Evolutionary conservation across 73 alveolate species (phyloP), one percentile per base, ranked within the genome.

Genomic region (Stentor coeruleus): DNA sequence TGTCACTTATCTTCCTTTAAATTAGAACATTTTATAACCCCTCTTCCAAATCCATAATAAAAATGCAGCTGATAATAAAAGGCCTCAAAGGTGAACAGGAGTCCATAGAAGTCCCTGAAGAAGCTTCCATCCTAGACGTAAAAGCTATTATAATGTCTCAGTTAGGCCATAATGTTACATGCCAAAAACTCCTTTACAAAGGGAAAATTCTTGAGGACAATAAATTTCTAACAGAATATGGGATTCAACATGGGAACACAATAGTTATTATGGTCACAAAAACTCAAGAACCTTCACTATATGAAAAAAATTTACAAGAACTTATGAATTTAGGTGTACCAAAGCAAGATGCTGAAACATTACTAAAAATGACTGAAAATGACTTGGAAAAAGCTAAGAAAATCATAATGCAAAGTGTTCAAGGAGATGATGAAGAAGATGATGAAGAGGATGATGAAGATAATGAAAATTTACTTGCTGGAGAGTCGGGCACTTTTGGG

Each of bases 141-240:
- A 66, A 66, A 66, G 40, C 40, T 20, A 37, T 66, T 14, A 66
- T 66, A 20, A 20, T 20, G 37, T 20, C 79, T 20, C n/a, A 66
- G n/a, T 40, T 28, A 66, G 79, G 79, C 39, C 79, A 66, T 40
- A 40, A 37, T 14, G 79, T 66, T 66, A 26, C n/a, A 40, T 26
- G n/a, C 41, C 79, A 66, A 33, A 66, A 66, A 40, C 79, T 66
- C 33, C 79, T 66, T 66, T 66, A 26, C 37, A 66, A 66, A 66
- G 79, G 79, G 33, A 66, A 66, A 31, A 66, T 66, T 33, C 79
- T 66, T 26, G 79, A 66, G 20, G 79, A 66, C 37, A 15, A 20
- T 28, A 66, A 66, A 66, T 15, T 15, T 66, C 79, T 66, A 1
- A 26, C 39, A 66, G 79, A 66, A 20, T 66, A 59, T 28, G 77